Base-by-base conservation (phyloP, 73 alveolate species). In the Durusdinium trenchii region DNA sequence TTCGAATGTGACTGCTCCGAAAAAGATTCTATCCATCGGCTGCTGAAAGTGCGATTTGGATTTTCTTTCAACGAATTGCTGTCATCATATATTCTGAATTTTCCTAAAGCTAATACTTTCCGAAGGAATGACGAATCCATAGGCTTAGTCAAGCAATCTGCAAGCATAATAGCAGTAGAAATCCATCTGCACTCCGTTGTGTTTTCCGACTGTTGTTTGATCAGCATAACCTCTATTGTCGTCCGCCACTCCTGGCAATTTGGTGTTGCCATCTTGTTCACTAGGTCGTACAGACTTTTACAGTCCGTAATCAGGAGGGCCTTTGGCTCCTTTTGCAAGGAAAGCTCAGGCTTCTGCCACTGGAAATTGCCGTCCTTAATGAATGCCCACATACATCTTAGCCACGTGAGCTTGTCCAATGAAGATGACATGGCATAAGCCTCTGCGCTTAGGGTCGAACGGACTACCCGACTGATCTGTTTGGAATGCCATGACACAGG, bases 211-310 rank as follows among this genome's bases (percentile, higher is more conserved):
- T 69, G 82, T 26, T 69, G 48, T 26, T 69, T 69, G 23, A 69
- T 46, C 47, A 69, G 23, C 82, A 69, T 69, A 6, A 69, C 82
- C 23, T 69, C 82, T 2, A 69, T 69, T 3, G 82, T 69, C 82
- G 82, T 69, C 36, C 82, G 9, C 82, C 82, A 69, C 23, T 69
- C 82, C 23, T 69, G 82, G 50, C n/a, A n/a, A n/a, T n/a, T n/a
- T n/a, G n/a, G n/a, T n/a, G n/a, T n/a, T n/a, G n/a, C n/a, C n/a
- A n/a, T n/a, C n/a, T n/a, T n/a, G n/a, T n/a, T n/a, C n/a, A n/a
- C n/a, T n/a, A n/a, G n/a, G n/a, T n/a, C n/a, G n/a, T n/a, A n/a
- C n/a, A n/a, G n/a, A n/a, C n/a, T n/a, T n/a, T n/a, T n/a, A n/a
- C n/a, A n/a, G n/a, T 69, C 82, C 6, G 82, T 69, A 4, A 69